A percentile compares a stretch with the other conserved stretches of the same genome.
These are phyloP conservation scores for Neurospora sp. DNA, from an alignment of 495 filamentous ascomycete species.

Conservation along the genomic window DNA sequence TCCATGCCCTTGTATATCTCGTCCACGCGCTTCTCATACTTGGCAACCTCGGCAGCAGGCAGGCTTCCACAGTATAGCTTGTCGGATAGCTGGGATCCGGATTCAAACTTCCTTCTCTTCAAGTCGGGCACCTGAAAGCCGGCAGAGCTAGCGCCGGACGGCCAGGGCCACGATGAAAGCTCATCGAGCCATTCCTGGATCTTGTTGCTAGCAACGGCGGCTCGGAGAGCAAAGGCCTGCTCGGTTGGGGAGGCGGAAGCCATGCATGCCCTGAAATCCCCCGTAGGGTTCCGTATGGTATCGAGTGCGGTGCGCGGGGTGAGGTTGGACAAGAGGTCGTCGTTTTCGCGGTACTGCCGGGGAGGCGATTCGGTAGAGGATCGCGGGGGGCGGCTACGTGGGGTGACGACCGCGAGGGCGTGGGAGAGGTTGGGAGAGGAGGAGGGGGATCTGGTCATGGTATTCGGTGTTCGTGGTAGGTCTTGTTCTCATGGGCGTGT, in stretches of 20 bases:
- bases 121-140: conserved; percentile 46
- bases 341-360: conserved; percentile 24
- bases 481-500: not conserved
- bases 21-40: conserved; percentile 66
- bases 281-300: conserved; percentile 40
- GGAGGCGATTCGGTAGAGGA: conserved; percentile 27
- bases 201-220: conserved; percentile 62
- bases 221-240: conserved; percentile 61
- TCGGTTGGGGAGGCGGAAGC: conserved; percentile 56
- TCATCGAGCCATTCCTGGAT: conserved; percentile 71
- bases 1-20: conserved; percentile 71
- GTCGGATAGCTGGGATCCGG: conserved; percentile 13
- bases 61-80: conserved; percentile 59
- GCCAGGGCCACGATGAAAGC: conserved; percentile 68
- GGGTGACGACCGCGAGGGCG: conserved; percentile 15
- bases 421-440: conserved; percentile 11
- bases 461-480: conserved; percentile 2
- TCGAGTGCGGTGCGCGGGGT: conserved; percentile 32
- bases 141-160: conserved; percentile 37
- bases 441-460: conserved; percentile 21
- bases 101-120: conserved; percentile 24
- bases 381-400: conserved; percentile 9
- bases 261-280: conserved; percentile 50
- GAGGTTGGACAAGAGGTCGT: conserved; percentile 36
- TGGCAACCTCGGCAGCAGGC: conserved; percentile 44